Percentiles rank a stretch among this genome's conserved stretches.
Conservation (phyloP, 2,329 filamentous ascomycete genomes). For the Stagonosporopsis tanaceti region DNA sequence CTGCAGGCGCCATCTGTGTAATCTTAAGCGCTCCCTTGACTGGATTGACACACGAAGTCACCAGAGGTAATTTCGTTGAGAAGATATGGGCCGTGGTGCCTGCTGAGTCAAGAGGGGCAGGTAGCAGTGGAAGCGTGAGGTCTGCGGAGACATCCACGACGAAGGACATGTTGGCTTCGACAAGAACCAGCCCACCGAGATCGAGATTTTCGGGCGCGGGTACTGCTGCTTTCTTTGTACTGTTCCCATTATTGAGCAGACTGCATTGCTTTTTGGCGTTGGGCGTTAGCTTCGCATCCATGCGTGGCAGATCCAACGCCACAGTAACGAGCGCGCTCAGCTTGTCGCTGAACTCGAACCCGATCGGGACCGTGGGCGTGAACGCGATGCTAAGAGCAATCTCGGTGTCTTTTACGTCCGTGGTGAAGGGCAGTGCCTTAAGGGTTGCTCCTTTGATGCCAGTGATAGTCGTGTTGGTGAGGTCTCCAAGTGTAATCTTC, state of each 20-base stretch:
- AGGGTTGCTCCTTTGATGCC: conserved; percentile 35
- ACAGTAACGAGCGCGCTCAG: conserved; percentile 39
- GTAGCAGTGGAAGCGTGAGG: conserved; percentile 32
- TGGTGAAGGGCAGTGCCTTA: conserved; percentile 44
- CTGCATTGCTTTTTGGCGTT: conserved; percentile 33
- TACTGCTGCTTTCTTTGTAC: not conserved
- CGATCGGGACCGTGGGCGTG: conserved; percentile 45
- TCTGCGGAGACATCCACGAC: conserved; percentile 29
- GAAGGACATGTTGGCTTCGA: conserved; percentile 38
- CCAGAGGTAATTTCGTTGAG: conserved; percentile 28
- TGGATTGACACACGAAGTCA: conserved; percentile 28
- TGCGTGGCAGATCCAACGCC: conserved; percentile 43
- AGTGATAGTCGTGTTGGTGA: conserved; percentile 34
- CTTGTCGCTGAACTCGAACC: conserved; percentile 43
- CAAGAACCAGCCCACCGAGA: conserved; percentile 31
- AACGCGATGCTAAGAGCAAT: conserved; percentile 42
- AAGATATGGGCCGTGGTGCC: conserved; percentile 30
- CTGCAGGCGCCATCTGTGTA: conserved; percentile 6
- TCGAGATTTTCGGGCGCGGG: not conserved
- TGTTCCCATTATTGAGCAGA: conserved; percentile 5
- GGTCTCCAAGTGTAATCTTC: conserved; percentile 34
- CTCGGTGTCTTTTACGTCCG: conserved; percentile 37
- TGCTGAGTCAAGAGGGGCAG: conserved; percentile 25
- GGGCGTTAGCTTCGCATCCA: conserved; percentile 40
- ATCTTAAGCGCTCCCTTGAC: conserved; percentile 1